A percentile compares a stretch with the other conserved stretches of the same genome.
Conservation (phyloP, 139 green algal species). For the Chlorella sp. region DNA sequence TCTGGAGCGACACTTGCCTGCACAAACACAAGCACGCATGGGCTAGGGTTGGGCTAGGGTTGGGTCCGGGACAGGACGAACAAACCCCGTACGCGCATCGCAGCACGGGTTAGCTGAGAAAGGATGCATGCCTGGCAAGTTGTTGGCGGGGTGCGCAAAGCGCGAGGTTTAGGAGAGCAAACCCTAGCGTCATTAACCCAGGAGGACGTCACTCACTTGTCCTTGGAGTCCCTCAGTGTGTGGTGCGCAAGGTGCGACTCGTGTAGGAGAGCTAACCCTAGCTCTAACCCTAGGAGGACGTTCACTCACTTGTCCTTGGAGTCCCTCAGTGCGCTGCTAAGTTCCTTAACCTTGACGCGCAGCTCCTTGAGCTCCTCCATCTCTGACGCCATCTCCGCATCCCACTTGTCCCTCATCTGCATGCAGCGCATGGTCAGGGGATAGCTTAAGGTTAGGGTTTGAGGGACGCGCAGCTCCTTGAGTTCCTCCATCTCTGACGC, state of each 20-base stretch:
- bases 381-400: not conserved
- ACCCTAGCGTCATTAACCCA: not conserved
- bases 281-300: not conserved
- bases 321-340: not conserved
- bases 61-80: not conserved
- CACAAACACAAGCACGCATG: not conserved
- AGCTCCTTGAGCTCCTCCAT: not conserved
- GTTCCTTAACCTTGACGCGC: not conserved
- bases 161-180: not conserved
- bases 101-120: no score
- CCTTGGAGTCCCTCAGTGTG: not conserved
- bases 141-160: not conserved
- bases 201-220: not conserved
- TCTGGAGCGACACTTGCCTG: not conserved
- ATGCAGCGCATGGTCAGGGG: no score
- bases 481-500: not conserved
- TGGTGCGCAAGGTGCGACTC: not conserved
- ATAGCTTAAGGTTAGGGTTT: no score
- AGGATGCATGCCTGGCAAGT: no score
- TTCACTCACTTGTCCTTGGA: not conserved
- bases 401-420: not conserved
- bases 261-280: not conserved
- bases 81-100: no score
- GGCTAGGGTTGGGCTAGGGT: not conserved
- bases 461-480: not conserved